These are phyloP conservation scores for Fusarium sp. DNA, from an alignment of 2,329 filamentous ascomycete species.

Conservation along the genomic window DNA sequence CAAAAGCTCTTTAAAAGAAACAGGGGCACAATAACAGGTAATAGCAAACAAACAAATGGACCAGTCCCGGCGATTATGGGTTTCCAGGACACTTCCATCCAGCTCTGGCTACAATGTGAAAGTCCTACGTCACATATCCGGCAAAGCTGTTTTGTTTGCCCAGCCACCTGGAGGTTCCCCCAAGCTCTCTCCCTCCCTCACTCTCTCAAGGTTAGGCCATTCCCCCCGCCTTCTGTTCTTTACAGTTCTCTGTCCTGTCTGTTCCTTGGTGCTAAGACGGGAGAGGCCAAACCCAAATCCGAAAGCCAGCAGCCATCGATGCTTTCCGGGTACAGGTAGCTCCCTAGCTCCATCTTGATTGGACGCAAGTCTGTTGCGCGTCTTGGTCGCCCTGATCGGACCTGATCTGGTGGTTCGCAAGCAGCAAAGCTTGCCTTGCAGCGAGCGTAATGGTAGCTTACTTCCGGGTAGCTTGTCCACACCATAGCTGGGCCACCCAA, in stretches of 20 bases:
- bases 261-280: conserved; percentile 16
- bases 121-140: conserved; percentile 36
- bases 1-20: not conserved
- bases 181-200: not conserved
- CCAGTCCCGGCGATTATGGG: conserved; percentile 1
- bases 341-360: conserved; percentile 22
- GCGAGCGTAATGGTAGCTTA: conserved; percentile 19
- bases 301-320: conserved; percentile 21
- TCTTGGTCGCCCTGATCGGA: conserved; percentile 31
- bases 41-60: conserved; percentile 17
- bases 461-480: conserved; percentile 36
- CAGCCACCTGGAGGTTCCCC: conserved; percentile 24
- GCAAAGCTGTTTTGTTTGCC: conserved; percentile 27
- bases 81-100: conserved; percentile 19
- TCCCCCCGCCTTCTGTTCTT: conserved; percentile 13
- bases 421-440: conserved; percentile 21
- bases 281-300: conserved; percentile 28
- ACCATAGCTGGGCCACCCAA: conserved; percentile 36
- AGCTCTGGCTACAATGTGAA: conserved; percentile 7
- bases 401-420: conserved; percentile 33
- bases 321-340: conserved; percentile 22
- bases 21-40: not conserved
- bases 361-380: conserved; percentile 32
- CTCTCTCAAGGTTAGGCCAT: not conserved
- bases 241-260: not conserved